Base-by-base conservation (phyloP, 2,329 filamentous ascomycete genomes). In the Claviceps sp. region DNA sequence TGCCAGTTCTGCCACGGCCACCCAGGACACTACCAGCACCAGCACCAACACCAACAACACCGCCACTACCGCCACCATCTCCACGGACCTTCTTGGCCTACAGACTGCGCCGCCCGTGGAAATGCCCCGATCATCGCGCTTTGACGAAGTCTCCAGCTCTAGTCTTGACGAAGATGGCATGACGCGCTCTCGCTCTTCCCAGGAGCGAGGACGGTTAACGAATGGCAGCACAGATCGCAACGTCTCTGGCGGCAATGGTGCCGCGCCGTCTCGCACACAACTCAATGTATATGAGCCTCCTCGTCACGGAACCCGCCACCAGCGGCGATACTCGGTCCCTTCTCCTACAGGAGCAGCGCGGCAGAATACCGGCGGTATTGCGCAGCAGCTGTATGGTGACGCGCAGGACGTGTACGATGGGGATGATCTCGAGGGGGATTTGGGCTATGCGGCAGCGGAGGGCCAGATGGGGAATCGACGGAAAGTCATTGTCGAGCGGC, bases 401-500 rank as follows among this genome's bases (percentile, higher is more conserved):
- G 51, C 76, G 50, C 76, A 79, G 48, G 80, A 82, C 38, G 78
- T 83, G 56, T 60, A 80, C 53, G 78, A 83, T 54, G 80, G 83
- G 49, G 86, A 89, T 59, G 86, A 94, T 59, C 74, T 89, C 7
- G 90, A 95, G 61, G 93, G 93, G 1, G 93, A 98, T 67, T 71
- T 98, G 29, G 93, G 93, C 9, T 98, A 95, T 68, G 88, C 90
- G 11, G 91, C 90, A 1, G 93, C 93, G 0, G 88, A 91, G 65
- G 93, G 88, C 26, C 88, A 95, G 80, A 93, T 97, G 68, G 87
- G 87, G 13, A 87, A 89, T 61, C 83, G 86, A 65, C 80, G 90
- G 60, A 95, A 93, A 68, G 93, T 98, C 47, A 97, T 98, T 73
- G 90, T 98, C 47, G 93, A 98, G 74, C 77, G 93, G 56, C 71